Base-by-base conservation (phyloP, 202 grass and related monocot genomes). In the Elaeis oleifera region DNA sequence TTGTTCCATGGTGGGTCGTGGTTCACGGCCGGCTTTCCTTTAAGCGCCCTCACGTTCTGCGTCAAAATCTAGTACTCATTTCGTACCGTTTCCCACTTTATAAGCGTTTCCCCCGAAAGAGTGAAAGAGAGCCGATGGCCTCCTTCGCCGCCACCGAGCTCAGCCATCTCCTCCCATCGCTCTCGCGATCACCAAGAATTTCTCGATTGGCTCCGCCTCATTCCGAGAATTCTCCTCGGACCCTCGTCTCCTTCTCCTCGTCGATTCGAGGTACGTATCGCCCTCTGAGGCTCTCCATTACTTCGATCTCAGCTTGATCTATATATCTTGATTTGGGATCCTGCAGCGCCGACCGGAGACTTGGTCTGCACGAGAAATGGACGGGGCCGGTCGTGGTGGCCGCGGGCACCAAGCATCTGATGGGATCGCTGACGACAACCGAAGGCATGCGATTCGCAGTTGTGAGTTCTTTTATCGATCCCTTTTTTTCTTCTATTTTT, bases 371-470 rank as follows among this genome's bases (percentile, higher is more conserved):
- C 16, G 59, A 51, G 63, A 59, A 51, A 60, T 78, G 82, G 53
- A 63, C 25, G 78, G 68, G 56, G 22, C 59, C 78, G 49, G 51
- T 72, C 58, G 17, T 66, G 68, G 20, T 72, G 51, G 63, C 74
- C 8, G 79, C 76, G 11, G 74, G 88, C 32, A 83, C 84, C 32
- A 84, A 75, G 79, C 76, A 62, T 57, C 71, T 94, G 49, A 79
- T 94, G 63, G 94, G 94, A 21, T 99, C 88, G 64, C 60, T 99
- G 44, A 84, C 63, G 18, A 89, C 64, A 61, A 84, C 52, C 25
- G 82, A 94, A 53, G 85, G 70, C 15, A 77, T 99, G 64, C 84
- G 75, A 76, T 99, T 99, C 61, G 88, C 74, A 3, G 72, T 99
- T 64, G 94, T 89, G 60, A 89, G 84, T 44, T 17, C 9, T 16